Evolutionary conservation across 2,329 filamentous ascomycete genomes (phyloP), one percentile per base, ranked within the genome.

Genomic region (Metarhizium robertsii): DNA sequence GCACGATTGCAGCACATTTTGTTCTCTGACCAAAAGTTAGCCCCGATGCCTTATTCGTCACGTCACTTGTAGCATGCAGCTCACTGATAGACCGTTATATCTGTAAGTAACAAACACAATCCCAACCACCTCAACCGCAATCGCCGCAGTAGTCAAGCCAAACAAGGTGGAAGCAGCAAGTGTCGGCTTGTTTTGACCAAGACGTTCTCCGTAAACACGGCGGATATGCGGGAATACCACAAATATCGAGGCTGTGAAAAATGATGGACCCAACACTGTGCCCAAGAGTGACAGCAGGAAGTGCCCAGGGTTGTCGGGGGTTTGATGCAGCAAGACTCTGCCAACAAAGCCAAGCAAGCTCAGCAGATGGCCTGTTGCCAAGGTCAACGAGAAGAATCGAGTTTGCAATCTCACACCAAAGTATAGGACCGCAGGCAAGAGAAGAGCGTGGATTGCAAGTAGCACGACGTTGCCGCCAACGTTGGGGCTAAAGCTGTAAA

Each of bases 311-410:
- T 64, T 70, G 43, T 66, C 64, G 8, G 63, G 61, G 32, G 68
- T 60, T 7, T 61, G 64, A 46, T 68, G 67, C 13, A 79, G 68
- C 34, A 79, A 61, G 6, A 79, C 55, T 42, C 74, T 71, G 4
- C 75, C 77, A 14, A 72, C 64, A 57, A 79, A 79, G 14, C 76
- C 76, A 47, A 78, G 42, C 7, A 75, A 64, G 57, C 78, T 75
- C 7, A 79, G 58, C 6, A 71, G 57, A 14, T 79, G 64, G 2
- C 76, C 77, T 0, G 66, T 65, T 2, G 70, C 64, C 53, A 80
- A 59, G 2, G 67, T 62, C 2, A 67, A 64, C 2, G 75, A 67
- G 64, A 78, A 78, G 4, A 72, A 54, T 0, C 67, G 66, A 32
- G 73, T 76, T 49, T 61, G 67, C 53, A 70, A 73, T 34, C 67